These are phyloP conservation scores for Epichloe amarillans DNA, from an alignment of 2,329 filamentous ascomycete genomes.

Conservation along the genomic window DNA sequence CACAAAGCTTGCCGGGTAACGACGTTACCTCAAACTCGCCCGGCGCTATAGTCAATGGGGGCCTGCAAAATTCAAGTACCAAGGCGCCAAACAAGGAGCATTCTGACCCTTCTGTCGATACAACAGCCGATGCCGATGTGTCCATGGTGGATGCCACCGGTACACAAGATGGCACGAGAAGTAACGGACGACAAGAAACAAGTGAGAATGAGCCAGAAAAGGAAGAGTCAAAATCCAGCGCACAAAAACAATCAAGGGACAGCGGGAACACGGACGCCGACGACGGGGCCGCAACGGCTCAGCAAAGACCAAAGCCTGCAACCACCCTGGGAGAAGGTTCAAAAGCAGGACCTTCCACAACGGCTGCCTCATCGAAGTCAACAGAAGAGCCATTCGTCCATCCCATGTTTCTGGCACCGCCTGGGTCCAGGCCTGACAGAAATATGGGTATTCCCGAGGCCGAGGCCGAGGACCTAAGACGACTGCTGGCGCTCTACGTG, in stretches of 20 bases:
- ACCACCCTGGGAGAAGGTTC: conserved; percentile 17
- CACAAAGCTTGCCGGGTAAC: conserved; percentile 17
- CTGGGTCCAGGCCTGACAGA: conserved; percentile 48
- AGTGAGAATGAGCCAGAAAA: neutral
- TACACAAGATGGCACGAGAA: conserved; percentile 1
- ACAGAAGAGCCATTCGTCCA: conserved; percentile 47
- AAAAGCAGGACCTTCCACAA: neutral
- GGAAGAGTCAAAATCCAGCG: neutral
- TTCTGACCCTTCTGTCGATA: neutral
- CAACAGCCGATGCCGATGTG: conserved; percentile 9
- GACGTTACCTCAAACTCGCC: conserved; percentile 5
- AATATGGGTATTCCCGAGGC: conserved; percentile 57
- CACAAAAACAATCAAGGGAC: neutral
- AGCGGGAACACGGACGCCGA: neutral
- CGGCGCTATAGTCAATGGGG: conserved; percentile 12
- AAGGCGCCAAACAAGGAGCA: neutral
- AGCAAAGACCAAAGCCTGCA: conserved; percentile 8
- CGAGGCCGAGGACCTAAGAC: conserved; percentile 68
- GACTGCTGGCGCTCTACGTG: conserved; percentile 61
- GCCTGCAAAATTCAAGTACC: neutral
- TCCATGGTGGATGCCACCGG: conserved; percentile 9
- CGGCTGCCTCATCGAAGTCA: conserved; percentile 6
- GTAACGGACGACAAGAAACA: neutral
- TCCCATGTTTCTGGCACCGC: conserved; percentile 58
- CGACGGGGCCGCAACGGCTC: conserved; percentile 7